A percentile compares a stretch with the other conserved stretches of the same genome.
These are phyloP conservation scores for Lippia alba DNA, from an alignment of 305 asterid genomes.

Conservation along the genomic window DNA sequence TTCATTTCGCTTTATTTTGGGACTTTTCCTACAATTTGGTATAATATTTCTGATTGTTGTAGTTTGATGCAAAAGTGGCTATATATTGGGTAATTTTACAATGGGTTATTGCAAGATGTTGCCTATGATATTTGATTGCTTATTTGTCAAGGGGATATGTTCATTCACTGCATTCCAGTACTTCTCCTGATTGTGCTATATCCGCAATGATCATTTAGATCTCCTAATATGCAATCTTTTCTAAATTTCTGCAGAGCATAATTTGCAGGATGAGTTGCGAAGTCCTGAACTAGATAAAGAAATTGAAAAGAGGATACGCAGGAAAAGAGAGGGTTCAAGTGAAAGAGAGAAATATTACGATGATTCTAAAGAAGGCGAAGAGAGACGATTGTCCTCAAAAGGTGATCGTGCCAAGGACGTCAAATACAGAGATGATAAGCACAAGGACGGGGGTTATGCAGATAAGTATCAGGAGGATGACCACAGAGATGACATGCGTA, in stretches of 20 bases:
- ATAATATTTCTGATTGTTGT: conserved; percentile 22
- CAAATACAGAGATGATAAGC: conserved; percentile 70
- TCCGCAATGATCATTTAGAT: conserved; percentile 4
- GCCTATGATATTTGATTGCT: conserved; percentile 14
- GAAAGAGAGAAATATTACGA: conserved; percentile 66
- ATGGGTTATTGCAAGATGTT: conserved; percentile 6
- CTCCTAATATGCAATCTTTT: conserved; percentile 27
- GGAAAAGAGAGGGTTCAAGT: conserved; percentile 65
- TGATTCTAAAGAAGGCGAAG: conserved; percentile 64
- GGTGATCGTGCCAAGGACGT: conserved; percentile 72
- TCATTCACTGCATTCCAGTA: conserved; percentile 3
- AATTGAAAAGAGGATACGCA: conserved; percentile 62
- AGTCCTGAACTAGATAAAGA: conserved; percentile 69
- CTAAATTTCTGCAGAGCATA: conserved; percentile 50
- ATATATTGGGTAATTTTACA: conserved; percentile 1
- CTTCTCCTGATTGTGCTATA: conserved; percentile 1
- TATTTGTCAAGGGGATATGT: neutral
- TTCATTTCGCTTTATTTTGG: conserved; percentile 12
- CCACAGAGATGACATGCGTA: conserved; percentile 55
- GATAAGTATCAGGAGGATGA: conserved; percentile 67
- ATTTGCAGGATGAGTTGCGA: conserved; percentile 53
- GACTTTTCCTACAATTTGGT: conserved; percentile 6
- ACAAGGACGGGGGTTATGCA: conserved; percentile 56
- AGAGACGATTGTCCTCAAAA: conserved; percentile 61
- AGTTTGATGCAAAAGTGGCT: conserved; percentile 15